Evolutionary conservation across 805 yeast genomes (phyloP), one percentile per base, ranked within the genome.

Genomic region (Priceomyces castillae): DNA sequence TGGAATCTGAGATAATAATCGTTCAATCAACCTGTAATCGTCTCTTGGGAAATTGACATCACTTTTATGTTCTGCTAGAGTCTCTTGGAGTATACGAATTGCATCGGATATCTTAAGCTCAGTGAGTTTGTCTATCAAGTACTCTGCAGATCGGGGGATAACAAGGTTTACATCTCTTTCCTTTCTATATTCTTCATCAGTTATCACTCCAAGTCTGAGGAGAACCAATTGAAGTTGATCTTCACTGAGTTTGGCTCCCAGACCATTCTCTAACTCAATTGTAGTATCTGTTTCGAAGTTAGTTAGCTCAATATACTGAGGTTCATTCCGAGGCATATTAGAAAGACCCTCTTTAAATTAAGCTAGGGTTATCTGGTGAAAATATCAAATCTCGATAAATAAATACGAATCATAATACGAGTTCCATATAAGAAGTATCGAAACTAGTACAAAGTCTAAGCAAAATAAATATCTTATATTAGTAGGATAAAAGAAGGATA

Each of bases 21-120:
- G 41, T 46, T 66, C 64, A 7, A 71, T 50, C 10, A 69, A 49
- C 15, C 46, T 42, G 47, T 66, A 70, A 47, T 70, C 75, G 28
- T 60, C 65, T 7, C 51, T 49, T 4, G 62, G 54, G 44, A 62
- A 70, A 44, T 71, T 71, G 30, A 69, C 69, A 46, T 62, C 67
- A 2, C 57, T 63, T 23, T 44, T 48, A 41, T 62, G 74, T 6
- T 63, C 71, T 1, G 49, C 73, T 44, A 71, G 54, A 2, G 69
- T 60, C 9, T 61, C 62, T 34, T 74, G 52, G 3, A 71, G 54
- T 5, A 70, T 63, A 3, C 49, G 48, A 2, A 68, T 47, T 1
- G 74, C 67, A 2, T 56, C 57, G 3, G 46, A 50, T 12, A 56
- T 40, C 2, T 41, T 17, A 23, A 69, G 41, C 2, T 47, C 44